These are phyloP conservation scores for Rosa hybrid DNA, from an alignment of 331 rosid genomes.

Conservation along the genomic window DNA sequence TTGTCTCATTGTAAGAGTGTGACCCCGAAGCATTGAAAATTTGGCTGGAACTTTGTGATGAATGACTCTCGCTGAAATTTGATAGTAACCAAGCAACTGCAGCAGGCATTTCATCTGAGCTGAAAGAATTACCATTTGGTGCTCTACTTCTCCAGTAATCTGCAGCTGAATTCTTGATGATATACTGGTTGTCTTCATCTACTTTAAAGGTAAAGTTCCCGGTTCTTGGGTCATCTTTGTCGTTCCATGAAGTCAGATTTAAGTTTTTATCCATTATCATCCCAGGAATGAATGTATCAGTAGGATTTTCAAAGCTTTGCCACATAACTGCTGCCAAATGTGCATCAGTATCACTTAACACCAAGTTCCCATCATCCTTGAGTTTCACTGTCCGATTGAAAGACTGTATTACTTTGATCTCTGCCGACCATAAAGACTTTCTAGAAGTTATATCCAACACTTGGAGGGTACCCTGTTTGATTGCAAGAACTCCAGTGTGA, in stretches of 20 bases:
- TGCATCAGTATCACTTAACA: too few relatives aligned
- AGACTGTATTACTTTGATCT: neutral
- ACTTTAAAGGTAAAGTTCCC: conserved; percentile 26
- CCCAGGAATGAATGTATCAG: conserved; percentile 33
- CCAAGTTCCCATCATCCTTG: neutral
- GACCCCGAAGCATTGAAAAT: too few relatives aligned
- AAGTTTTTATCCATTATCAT: conserved; percentile 7
- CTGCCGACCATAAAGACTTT: neutral
- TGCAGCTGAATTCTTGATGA: too few relatives aligned
- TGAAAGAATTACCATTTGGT: too few relatives aligned
- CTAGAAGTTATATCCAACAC: neutral
- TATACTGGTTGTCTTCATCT: neutral
- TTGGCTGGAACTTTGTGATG: too few relatives aligned
- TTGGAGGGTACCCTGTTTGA: neutral
- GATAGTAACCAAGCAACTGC: too few relatives aligned
- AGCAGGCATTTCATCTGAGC: too few relatives aligned
- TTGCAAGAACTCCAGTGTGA: neutral
- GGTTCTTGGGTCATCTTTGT: neutral
- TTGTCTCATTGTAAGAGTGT: too few relatives aligned
- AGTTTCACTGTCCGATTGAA: neutral
- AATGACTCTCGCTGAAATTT: too few relatives aligned
- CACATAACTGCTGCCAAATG: neutral
- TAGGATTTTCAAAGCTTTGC: conserved; percentile 29
- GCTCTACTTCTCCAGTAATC: too few relatives aligned
- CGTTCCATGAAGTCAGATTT: conserved; percentile 22